Evolutionary conservation across 176 grass and related monocot species (phyloP).

Genomic region (Phyllostachys edulis): DNA sequence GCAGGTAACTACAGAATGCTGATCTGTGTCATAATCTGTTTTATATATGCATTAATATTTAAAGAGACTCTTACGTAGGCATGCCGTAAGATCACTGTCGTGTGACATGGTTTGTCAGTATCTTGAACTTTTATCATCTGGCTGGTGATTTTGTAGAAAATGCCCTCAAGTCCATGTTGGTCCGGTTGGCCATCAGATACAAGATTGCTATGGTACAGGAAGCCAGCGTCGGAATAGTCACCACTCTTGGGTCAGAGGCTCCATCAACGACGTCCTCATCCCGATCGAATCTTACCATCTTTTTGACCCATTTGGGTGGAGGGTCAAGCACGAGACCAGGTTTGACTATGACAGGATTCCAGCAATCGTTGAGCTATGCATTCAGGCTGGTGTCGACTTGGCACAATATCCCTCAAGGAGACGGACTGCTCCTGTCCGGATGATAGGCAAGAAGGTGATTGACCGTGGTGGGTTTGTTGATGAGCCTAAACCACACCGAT

Average conservation of each 20-base stretch:
- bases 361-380: conserved; percentile 85
- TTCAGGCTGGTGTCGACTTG: conserved; percentile 86
- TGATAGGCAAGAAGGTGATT: conserved; percentile 91
- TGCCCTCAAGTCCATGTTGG: conserved; percentile 85
- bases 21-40: neutral
- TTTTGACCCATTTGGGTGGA: conserved; percentile 84
- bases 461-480: conserved; percentile 62
- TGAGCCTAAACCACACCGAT: conserved; percentile 58
- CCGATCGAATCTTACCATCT: conserved; percentile 88
- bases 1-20: conserved; percentile 47
- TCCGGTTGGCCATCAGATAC: conserved; percentile 72
- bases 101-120: neutral
- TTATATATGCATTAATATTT: neutral
- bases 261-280: conserved; percentile 75
- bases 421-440: conserved; percentile 65
- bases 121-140: conserved; percentile 13
- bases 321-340: conserved; percentile 87
- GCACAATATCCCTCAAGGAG: conserved; percentile 78
- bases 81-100: neutral
- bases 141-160: conserved; percentile 55
- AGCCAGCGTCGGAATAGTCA: conserved; percentile 66
- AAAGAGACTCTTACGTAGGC: neutral
- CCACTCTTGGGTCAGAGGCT: conserved; percentile 80
- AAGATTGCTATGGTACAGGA: conserved; percentile 72
- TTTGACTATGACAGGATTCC: conserved; percentile 86